Percentiles rank a stretch among this genome's conserved stretches.
These are phyloP conservation scores for Ochetophila trinervis DNA, from an alignment of 306 rosid genomes.

Conservation along the genomic window DNA sequence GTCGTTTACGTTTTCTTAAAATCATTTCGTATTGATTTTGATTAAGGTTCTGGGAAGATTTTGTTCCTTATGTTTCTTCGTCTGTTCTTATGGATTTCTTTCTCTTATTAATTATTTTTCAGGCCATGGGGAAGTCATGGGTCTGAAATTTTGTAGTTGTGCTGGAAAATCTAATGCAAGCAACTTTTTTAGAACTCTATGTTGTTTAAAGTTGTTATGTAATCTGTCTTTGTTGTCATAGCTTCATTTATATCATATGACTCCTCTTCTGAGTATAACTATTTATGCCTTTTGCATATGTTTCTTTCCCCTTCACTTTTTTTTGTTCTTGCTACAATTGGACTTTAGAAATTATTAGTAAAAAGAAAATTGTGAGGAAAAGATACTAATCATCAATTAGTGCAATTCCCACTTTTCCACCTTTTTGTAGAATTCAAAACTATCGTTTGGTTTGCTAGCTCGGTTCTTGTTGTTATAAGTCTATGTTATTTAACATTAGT, in stretches of 20 bases:
- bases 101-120: neutral
- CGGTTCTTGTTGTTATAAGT: neutral
- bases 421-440: neutral
- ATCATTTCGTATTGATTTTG: neutral
- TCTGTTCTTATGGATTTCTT: neutral
- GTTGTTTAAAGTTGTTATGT: neutral
- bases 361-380: no score
- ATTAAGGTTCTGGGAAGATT: neutral
- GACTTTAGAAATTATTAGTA: no score
- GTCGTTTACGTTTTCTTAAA: slow-evolving; percentile 13
- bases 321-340: neutral
- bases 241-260: slow-evolving; percentile 9
- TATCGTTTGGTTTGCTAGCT: neutral
- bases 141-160: neutral
- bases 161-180: no score
- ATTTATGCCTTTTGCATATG: neutral
- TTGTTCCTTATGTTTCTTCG: neutral
- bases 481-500: slow-evolving; percentile 17
- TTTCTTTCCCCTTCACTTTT: neutral
- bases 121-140: neutral
- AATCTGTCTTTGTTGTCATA: neutral
- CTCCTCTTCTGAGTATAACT: neutral
- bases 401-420: slow-evolving; percentile 6
- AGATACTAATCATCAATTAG: neutral
- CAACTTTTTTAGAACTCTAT: neutral